Evolutionary conservation across 441 rosid genomes (phyloP), one percentile per base, ranked within the genome.

Genomic region (Rhodomyrtus psidioides): DNA sequence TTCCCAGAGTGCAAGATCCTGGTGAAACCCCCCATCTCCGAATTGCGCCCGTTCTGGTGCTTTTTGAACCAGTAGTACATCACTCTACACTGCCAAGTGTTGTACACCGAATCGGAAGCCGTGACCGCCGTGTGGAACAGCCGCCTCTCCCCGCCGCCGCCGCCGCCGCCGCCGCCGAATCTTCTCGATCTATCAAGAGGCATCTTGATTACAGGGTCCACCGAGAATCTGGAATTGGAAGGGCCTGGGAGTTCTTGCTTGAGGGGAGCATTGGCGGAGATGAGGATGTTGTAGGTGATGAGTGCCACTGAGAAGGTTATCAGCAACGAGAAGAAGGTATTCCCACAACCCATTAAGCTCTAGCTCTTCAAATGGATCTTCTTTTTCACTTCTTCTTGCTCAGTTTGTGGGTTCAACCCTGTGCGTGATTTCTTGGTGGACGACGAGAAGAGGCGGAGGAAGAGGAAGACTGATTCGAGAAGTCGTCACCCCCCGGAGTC

Each of bases 31-130:
- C 98, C 99, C 99, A 96, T 97, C 75, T 91, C 97, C 46, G 97
- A 95, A 82, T 87, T 88, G 59, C 95, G 96, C 82, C 91, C 95
- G 30, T 91, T 81, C 88, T 89, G 87, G 87, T 89, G 90, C 90
- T 92, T 91, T 93, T 95, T 94, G 90, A 92, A 97, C 99, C 99
- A 97, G 90, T 94, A 97, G 86, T 97, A 95, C 99, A 96, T 97
- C 51, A 97, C 90, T 88, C 99, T 91, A 46, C 99, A 94, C 93
- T 97, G 99, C 99, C 99, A 95, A 1, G 98, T 94, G 74, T 96
- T 97, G 91, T 97, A 97, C 34, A 94, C 98, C 2, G 99, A 95
- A 84, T 94, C 94, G 4, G 99, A 97, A 15, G 99, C 96, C 5
- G 99, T 95, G 21, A 97, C 96, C 0, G 99, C 99, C 26, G 97